Percentiles rank a stretch among this genome's conserved stretches.
These are phyloP conservation scores for Aurantiochytrium sp. DNA, from an alignment of 108 stramenopile genomes.

Conservation along the genomic window DNA sequence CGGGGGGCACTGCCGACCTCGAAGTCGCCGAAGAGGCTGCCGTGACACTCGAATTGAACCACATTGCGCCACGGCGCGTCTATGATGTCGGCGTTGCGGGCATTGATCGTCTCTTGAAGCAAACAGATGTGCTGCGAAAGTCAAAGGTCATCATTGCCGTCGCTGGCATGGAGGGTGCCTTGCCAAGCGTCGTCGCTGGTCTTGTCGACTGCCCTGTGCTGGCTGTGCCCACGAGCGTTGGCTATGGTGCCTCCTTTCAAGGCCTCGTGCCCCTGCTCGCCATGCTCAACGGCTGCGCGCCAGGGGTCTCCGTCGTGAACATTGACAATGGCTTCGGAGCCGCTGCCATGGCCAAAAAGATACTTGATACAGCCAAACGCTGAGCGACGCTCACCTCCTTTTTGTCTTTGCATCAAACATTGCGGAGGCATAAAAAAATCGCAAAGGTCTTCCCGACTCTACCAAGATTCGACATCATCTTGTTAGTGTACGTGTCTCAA, in stretches of 20 bases:
- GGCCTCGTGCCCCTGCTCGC: constrained; percentile 82
- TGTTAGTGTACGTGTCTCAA: too few species aligned
- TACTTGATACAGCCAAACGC: neutral
- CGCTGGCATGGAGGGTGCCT: constrained; percentile 88
- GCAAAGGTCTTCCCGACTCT: too few species aligned
- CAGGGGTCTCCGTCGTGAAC: constrained; percentile 86
- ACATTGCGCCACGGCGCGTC: constrained; percentile 58
- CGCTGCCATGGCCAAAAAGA: constrained; percentile 81
- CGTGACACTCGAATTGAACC: constrained; percentile 57
- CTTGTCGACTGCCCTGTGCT: constrained; percentile 80
- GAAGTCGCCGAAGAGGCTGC: constrained; percentile 83
- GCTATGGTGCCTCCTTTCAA: constrained; percentile 81
- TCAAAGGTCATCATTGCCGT: constrained; percentile 72
- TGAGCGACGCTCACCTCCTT: too few species aligned
- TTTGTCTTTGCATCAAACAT: too few species aligned
- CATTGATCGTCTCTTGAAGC: constrained; percentile 72
- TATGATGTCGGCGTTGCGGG: constrained; percentile 93
- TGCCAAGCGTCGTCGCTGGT: constrained; percentile 88
- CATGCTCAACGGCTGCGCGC: constrained; percentile 90
- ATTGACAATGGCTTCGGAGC: constrained; percentile 96
- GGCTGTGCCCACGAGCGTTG: constrained; percentile 83
- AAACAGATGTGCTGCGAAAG: constrained; percentile 62
- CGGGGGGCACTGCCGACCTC: constrained; percentile 79
- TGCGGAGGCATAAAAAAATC: too few species aligned
- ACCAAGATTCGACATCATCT: too few species aligned